phyloP scores from a whole-genome alignment of 345 rosid genomes.

The Anacardium occidentale region DNA sequence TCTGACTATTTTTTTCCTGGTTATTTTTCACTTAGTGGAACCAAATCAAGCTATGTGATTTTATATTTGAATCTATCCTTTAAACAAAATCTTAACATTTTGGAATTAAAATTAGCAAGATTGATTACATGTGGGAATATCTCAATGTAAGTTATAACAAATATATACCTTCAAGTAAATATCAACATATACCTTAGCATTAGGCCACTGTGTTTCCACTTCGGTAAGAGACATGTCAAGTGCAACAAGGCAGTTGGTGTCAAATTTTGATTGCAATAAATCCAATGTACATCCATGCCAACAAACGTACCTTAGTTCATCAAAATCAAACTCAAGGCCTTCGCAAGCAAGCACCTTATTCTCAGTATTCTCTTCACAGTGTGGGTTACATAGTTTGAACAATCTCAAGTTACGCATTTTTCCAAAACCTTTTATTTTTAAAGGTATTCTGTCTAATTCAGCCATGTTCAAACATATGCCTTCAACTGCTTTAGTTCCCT shows the following conservation, averaged over 20 bases:
- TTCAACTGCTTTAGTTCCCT: slow-evolving; percentile 25
- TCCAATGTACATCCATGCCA: slow-evolving; percentile 11
- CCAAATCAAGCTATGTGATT: no score
- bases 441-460: neutral
- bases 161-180: neutral
- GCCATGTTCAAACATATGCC: no score
- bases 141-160: no score
- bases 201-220: slow-evolving; percentile 1
- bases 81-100: no score
- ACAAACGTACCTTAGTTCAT: neutral
- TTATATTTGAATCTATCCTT: no score
- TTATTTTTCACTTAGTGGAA: no score
- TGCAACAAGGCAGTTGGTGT: slow-evolving; percentile 8
- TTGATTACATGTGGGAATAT: no score
- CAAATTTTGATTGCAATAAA: slow-evolving; percentile 5
- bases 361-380: neutral
- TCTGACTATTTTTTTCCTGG: no score
- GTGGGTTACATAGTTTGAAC: neutral
- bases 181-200: neutral
- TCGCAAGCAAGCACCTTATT: neutral
- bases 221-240: neutral
- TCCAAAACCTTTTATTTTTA: neutral
- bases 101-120: no score
- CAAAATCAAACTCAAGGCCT: neutral
- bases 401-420: neutral